These are phyloP conservation scores for Cajanus cajan DNA, from an alignment of 306 rosid species.

Conservation along the genomic window DNA sequence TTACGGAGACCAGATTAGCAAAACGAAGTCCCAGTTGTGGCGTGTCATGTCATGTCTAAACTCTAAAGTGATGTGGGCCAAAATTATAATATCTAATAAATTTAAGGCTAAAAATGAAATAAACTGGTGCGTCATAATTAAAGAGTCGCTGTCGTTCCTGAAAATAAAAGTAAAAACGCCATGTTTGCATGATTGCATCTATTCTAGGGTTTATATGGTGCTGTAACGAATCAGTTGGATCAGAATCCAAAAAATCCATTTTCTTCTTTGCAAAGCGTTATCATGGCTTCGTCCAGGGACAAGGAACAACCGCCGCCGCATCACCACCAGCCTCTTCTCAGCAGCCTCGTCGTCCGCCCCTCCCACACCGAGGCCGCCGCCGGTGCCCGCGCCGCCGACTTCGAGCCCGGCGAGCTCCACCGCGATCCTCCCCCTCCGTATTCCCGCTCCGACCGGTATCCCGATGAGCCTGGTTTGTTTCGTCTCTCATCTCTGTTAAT, in stretches of 20 bases:
- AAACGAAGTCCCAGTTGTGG: no score
- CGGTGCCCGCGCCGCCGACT: slow-evolving; percentile 32
- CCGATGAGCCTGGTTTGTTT: slow-evolving; percentile 44
- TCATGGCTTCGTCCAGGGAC: slow-evolving; percentile 41
- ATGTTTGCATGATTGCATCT: neutral
- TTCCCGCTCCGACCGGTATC: slow-evolving; percentile 45
- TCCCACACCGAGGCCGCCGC: slow-evolving; percentile 33
- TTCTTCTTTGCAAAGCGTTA: neutral
- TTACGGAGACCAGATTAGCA: no score
- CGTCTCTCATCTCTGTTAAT: neutral
- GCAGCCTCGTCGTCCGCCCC: slow-evolving; percentile 54
- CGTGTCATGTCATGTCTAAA: no score
- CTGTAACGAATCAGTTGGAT: neutral
- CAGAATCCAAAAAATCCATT: neutral
- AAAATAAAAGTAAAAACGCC: neutral
- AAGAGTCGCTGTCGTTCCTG: no score
- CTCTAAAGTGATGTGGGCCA: no score
- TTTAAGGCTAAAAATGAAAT: no score
- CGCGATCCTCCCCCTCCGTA: slow-evolving; percentile 40
- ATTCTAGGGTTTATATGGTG: slow-evolving; percentile 36
- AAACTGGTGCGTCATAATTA: no score
- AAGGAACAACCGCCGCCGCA: slow-evolving; percentile 40
- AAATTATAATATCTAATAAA: no score
- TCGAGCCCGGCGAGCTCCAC: slow-evolving; percentile 42
- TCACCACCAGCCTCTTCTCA: slow-evolving; percentile 48